These are phyloP conservation scores for Penicillium sp. DNA, from an alignment of 2,329 filamentous ascomycete genomes.

Conservation along the genomic window DNA sequence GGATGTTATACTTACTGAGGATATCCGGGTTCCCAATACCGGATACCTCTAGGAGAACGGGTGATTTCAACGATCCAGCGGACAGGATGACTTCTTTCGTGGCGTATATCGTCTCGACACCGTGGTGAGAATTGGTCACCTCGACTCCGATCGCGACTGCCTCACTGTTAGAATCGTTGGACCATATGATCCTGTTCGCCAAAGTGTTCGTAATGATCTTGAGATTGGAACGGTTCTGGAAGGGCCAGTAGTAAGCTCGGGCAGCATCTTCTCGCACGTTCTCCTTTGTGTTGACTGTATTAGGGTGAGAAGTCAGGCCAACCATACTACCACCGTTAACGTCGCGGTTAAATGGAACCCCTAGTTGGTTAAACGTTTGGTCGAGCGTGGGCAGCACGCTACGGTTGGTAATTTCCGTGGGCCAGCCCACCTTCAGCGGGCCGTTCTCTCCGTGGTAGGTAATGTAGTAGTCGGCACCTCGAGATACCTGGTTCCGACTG, in stretches of 20 bases:
- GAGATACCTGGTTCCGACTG: conserved; percentile 25
- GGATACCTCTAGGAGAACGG: conserved; percentile 61
- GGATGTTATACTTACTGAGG: conserved; percentile 33
- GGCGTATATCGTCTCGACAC: conserved; percentile 34
- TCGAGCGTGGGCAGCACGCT: conserved; percentile 40
- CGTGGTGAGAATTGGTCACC: conserved; percentile 31
- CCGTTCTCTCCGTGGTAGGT: conserved; percentile 36
- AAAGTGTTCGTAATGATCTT: conserved; percentile 49
- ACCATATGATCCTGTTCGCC: conserved; percentile 49
- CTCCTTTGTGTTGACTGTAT: conserved; percentile 45
- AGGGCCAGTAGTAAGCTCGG: conserved; percentile 53
- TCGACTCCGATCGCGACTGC: conserved; percentile 38
- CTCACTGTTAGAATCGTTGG: conserved; percentile 17
- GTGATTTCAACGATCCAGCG: conserved; percentile 61
- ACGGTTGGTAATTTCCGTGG: conserved; percentile 27
- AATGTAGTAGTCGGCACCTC: conserved; percentile 35
- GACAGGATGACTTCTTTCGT: conserved; percentile 61
- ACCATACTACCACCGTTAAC: conserved; percentile 50
- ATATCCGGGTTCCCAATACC: conserved; percentile 56
- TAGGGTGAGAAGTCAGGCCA: conserved; percentile 49
- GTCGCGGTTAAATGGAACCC: conserved; percentile 49
- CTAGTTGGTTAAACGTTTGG: conserved; percentile 43
- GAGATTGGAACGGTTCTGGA: conserved; percentile 48
- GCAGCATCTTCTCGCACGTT: conserved; percentile 54
- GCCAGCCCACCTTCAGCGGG: conserved; percentile 37